Base-by-base conservation (phyloP, 805 yeast genomes). In the Saccharomycopsis sp. region DNA sequence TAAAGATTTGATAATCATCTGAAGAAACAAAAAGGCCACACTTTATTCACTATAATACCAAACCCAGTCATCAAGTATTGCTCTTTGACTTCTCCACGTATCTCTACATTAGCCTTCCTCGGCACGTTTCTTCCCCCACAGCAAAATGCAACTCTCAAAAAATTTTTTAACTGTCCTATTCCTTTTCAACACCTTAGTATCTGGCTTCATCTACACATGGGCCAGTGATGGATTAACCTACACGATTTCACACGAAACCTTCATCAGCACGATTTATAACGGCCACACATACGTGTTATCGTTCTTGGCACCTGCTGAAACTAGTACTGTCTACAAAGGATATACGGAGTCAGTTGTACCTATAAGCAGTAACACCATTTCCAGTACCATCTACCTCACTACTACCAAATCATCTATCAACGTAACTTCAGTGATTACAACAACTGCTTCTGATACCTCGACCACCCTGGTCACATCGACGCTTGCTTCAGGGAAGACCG, bases 131-230 rank as follows among this genome's bases (percentile, higher is more conserved):
- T n/a, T n/a, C n/a, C n/a, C n/a, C n/a, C 12, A 29, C 37, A 5
- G 9, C 18, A 44, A 44, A 44, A 44, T 44, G 48, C 48, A 44
- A 44, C 21, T 44, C 48, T 16, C 48, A 16, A 44, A n/a, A 5
- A 44, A 8, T 12, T 12, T 44, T 44, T 44, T 44, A 12, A 44
- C 18, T 20, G 16, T 12, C 37, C 23, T 53, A 8, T 24, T 53
- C 21, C 16, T 44, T 21, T 24, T 44, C 16, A 46, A 20, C 34
- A 18, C 51, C 16, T 44, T 9, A 5, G 56, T 46, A 14, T 23
- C 56, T 20, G 61, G 56, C 16, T 60, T 60, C 29, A 50, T 58
- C 23, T 60, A 60, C 47, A 58, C 61, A 15, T 60, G 58, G 29
- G 48, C 57, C n/a, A 58, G 58, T 9, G 63, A 57, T n/a, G 61